A percentile compares a stretch with the other conserved stretches of the same genome.
Evolutionary conservation across 352 stramenopile species (phyloP).

Genomic region (Plasmopara muralis): DNA sequence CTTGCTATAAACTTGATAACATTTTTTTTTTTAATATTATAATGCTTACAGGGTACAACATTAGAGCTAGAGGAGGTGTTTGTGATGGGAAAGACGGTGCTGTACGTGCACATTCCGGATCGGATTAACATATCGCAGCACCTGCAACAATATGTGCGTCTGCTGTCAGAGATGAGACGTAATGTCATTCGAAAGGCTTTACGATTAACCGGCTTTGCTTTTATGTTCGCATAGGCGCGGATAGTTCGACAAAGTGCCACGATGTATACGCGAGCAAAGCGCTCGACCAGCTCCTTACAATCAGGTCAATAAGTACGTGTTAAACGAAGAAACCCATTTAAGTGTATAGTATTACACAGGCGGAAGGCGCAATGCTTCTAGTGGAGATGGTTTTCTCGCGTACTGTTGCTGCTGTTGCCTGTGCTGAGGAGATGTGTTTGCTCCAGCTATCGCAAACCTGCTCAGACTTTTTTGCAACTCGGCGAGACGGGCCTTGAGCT

Average conservation of each 20-base stretch:
- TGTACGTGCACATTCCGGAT: conserved; percentile 85
- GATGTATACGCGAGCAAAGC: conserved; percentile 78
- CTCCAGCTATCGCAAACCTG: conserved; percentile 41
- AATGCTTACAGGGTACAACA: conserved; percentile 34
- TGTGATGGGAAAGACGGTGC: conserved; percentile 80
- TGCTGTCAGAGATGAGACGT: neutral
- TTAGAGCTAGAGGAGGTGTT: conserved; percentile 78
- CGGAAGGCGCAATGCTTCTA: conserved; percentile 44
- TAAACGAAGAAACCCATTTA: neutral
- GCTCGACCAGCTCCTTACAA: conserved; percentile 20
- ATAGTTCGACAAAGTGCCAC: conserved; percentile 73
- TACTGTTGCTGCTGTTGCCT: conserved; percentile 19
- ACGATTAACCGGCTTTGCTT: no score
- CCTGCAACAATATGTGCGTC: conserved; percentile 69
- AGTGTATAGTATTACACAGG: conserved; percentile 46
- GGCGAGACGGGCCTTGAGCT: conserved; percentile 58
- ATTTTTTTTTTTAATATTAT: neutral
- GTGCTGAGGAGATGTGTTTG: conserved; percentile 26
- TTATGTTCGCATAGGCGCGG: conserved; percentile 33
- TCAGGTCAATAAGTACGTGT: conserved; percentile 6
- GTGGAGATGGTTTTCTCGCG: conserved; percentile 29
- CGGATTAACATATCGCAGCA: conserved; percentile 77
- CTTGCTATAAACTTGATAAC: neutral
- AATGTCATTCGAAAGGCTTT: neutral
- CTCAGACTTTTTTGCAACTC: conserved; percentile 60